These are phyloP conservation scores for Fragaria iinumae DNA, from an alignment of 306 rosid species.

Conservation along the genomic window DNA sequence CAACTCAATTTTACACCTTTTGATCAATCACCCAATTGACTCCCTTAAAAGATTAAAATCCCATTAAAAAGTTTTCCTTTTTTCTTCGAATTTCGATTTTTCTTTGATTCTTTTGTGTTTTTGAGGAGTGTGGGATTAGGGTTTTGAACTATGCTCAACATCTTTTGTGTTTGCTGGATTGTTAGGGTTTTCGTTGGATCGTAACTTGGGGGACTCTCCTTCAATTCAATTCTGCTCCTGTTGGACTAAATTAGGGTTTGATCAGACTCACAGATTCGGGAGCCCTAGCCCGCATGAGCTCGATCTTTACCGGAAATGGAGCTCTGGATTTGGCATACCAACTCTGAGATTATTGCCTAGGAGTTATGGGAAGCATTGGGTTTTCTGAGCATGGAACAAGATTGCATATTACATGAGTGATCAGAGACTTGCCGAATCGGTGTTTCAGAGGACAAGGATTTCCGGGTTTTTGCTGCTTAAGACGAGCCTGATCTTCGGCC, in stretches of 20 bases:
- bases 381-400: constrained; percentile 66
- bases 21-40: constrained; percentile 19
- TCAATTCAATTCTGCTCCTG: constrained; percentile 30
- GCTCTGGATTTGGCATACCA: constrained; percentile 42
- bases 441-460: constrained; percentile 28
- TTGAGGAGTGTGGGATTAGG: constrained; percentile 27
- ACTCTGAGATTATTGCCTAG: constrained; percentile 48
- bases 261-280: constrained; percentile 27
- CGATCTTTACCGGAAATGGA: constrained; percentile 32
- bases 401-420: constrained; percentile 54
- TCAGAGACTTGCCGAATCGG: constrained; percentile 31
- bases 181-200: constrained; percentile 58
- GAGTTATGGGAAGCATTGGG: constrained; percentile 41
- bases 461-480: constrained; percentile 20
- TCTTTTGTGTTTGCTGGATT: constrained; percentile 24
- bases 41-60: constrained; percentile 1
- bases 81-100: too few species aligned
- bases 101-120: background rate
- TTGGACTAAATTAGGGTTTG: constrained; percentile 43
- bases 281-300: constrained; percentile 27
- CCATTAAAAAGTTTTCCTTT: constrained; percentile 11
- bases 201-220: constrained; percentile 29
- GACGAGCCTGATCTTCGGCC: constrained; percentile 11
- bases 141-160: constrained; percentile 30
- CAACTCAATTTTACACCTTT: constrained; percentile 18